Evolutionary conservation across 73 alveolate genomes (phyloP).

Genomic region (Stentor coeruleus): DNA sequence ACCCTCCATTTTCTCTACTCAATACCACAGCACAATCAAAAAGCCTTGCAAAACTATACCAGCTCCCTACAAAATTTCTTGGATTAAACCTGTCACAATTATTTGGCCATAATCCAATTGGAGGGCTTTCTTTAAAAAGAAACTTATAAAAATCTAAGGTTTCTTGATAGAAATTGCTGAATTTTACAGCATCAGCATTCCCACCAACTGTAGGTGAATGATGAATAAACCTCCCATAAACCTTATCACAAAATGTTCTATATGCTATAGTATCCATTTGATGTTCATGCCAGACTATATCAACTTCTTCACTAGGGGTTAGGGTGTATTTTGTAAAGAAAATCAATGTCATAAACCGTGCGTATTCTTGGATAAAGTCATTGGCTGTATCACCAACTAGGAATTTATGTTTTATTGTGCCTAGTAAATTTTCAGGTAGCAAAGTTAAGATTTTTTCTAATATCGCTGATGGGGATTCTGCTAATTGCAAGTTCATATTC

Average conservation of each 20-base stretch:
- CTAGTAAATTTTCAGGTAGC: background rate
- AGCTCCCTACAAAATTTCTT: background rate
- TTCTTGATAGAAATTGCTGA: background rate
- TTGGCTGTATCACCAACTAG: background rate
- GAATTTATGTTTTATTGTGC: background rate
- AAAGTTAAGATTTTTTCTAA: background rate
- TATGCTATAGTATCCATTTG: background rate
- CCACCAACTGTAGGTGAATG: background rate
- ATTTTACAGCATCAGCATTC: background rate
- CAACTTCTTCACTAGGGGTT: slow-evolving; percentile 8
- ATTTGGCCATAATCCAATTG: background rate
- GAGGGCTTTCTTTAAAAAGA: background rate
- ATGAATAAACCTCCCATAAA: background rate
- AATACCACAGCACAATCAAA: background rate
- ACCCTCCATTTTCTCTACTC: too few relatives aligned
- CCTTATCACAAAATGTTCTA: background rate
- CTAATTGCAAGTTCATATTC: background rate
- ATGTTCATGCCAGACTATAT: background rate
- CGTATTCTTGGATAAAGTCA: background rate
- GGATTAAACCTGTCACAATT: background rate
- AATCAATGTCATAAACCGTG: background rate
- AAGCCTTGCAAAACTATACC: background rate
- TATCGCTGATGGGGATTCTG: background rate
- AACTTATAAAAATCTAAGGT: background rate
- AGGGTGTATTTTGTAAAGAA: background rate